phyloP scores from a whole-genome alignment of 2,329 filamentous ascomycete species.

The Colletotrichum shisoi region DNA sequence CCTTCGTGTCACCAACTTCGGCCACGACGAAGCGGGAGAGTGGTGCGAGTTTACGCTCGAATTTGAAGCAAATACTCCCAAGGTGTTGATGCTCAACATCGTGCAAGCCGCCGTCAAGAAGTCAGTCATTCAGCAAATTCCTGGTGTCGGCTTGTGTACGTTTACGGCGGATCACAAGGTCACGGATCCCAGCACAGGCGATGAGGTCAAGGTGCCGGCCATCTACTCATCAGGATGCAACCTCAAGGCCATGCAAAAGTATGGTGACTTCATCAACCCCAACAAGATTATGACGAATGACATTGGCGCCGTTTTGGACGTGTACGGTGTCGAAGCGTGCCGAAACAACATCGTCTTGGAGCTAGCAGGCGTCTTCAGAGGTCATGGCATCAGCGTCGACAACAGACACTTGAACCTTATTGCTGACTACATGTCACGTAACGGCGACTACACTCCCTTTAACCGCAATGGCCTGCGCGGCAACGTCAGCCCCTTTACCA shows the following conservation, averaged over 20 bases:
- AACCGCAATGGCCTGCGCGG: constrained; percentile 87
- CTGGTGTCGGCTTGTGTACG: constrained; percentile 76
- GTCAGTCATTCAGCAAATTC: constrained; percentile 86
- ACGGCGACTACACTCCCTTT: constrained; percentile 88
- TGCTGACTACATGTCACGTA: constrained; percentile 96
- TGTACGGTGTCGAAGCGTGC: constrained; percentile 94
- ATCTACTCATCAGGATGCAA: constrained; percentile 88
- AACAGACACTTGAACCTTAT: constrained; percentile 93
- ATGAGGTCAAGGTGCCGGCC: constrained; percentile 60
- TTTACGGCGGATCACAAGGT: constrained; percentile 68
- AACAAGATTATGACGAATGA: constrained; percentile 91
- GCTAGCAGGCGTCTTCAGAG: constrained; percentile 82
- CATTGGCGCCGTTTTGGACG: constrained; percentile 80
- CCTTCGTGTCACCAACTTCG: constrained; percentile 76
- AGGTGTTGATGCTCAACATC: constrained; percentile 90
- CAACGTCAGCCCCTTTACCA: constrained; percentile 90
- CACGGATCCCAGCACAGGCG: constrained; percentile 56
- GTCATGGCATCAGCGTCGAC: constrained; percentile 92
- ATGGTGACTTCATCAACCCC: constrained; percentile 83
- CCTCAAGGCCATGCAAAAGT: constrained; percentile 87
- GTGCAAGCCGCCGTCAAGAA: constrained; percentile 81
- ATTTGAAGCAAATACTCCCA: constrained; percentile 81
- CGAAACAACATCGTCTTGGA: constrained; percentile 87
- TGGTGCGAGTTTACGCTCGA: constrained; percentile 84
- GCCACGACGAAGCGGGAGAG: constrained; percentile 78